These are phyloP conservation scores for Ganoderma resinaceum DNA, from an alignment of 1,284 basidiomycete genomes.

Conservation along the genomic window DNA sequence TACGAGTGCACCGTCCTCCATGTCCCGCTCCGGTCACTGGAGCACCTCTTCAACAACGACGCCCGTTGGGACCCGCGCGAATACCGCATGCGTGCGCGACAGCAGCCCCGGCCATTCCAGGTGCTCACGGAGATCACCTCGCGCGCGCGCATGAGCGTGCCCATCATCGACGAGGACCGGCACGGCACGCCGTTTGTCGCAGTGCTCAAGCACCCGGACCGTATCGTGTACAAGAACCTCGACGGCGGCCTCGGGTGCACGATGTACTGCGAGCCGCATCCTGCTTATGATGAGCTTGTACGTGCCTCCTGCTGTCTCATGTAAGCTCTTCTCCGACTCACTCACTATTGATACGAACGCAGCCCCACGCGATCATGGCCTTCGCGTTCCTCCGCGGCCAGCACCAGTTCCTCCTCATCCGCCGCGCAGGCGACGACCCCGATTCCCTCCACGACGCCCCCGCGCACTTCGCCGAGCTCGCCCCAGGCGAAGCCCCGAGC, in stretches of 20 bases:
- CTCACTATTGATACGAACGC: constrained; percentile 20
- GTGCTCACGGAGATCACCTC: constrained; percentile 49
- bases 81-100: constrained; percentile 45
- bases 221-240: constrained; percentile 56
- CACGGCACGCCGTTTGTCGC: constrained; percentile 52
- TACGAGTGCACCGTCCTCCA: constrained; percentile 60
- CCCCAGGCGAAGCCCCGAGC: not conserved
- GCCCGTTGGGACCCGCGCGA: constrained; percentile 48
- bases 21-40: constrained; percentile 57
- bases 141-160: constrained; percentile 46
- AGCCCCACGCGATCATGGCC: constrained; percentile 56
- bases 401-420: constrained; percentile 61
- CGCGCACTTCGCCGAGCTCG: not conserved
- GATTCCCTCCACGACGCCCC: not conserved
- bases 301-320: not conserved
- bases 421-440: constrained; percentile 39
- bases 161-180: constrained; percentile 52
- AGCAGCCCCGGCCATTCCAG: constrained; percentile 49
- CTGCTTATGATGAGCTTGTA: constrained; percentile 8
- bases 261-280: constrained; percentile 31
- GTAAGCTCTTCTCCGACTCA: too few relatives aligned
- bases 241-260: constrained; percentile 38
- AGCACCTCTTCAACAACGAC: constrained; percentile 55
- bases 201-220: constrained; percentile 51
- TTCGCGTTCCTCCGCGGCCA: constrained; percentile 62